Percentiles rank a stretch among this genome's conserved stretches.
Evolutionary conservation across 202 grass and related monocot species (phyloP).

Genomic region (Miscanthus sacchariflorus): DNA sequence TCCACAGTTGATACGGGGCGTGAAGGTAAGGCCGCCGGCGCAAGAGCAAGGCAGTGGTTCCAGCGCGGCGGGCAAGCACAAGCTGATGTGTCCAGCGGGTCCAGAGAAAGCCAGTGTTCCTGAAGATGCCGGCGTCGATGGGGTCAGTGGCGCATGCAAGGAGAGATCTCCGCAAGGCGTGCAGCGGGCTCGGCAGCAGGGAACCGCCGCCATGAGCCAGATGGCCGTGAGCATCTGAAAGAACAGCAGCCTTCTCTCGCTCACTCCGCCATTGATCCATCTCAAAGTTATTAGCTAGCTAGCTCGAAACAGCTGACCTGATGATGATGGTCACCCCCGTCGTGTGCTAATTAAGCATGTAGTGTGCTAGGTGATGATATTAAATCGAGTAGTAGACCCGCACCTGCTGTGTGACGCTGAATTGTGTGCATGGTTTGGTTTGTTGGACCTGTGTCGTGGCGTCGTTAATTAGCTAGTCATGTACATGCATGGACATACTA

Average conservation of each 20-base stretch:
- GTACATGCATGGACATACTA: constrained; percentile 50
- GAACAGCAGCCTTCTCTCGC: not conserved
- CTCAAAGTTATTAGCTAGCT: constrained; percentile 41
- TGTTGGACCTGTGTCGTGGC: not conserved
- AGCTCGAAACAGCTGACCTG: constrained; percentile 22
- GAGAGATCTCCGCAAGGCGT: constrained; percentile 22
- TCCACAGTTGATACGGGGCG: constrained; percentile 75
- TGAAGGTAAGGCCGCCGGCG: constrained; percentile 53
- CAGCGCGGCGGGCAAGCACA: constrained; percentile 34
- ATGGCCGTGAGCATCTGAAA: constrained; percentile 58
- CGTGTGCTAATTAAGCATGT: constrained; percentile 27
- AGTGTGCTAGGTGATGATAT: constrained; percentile 42
- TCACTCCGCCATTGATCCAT: not conserved
- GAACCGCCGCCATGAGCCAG: constrained; percentile 47
- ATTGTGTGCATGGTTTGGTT: constrained; percentile 42
- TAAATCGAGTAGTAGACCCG: constrained; percentile 33
- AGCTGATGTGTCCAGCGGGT: constrained; percentile 22
- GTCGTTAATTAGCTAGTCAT: constrained; percentile 28
- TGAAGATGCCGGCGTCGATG: not conserved
- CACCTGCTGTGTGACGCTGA: constrained; percentile 32
- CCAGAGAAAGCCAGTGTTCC: not conserved
- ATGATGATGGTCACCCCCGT: constrained; percentile 9
- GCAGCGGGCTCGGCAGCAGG: constrained; percentile 40
- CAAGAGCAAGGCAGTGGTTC: constrained; percentile 36
- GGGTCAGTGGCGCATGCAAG: constrained; percentile 27